Evolutionary conservation across 768 basidiomycete species (phyloP), one percentile per base, ranked within the genome.

Genomic region (Arthromyces matolae): DNA sequence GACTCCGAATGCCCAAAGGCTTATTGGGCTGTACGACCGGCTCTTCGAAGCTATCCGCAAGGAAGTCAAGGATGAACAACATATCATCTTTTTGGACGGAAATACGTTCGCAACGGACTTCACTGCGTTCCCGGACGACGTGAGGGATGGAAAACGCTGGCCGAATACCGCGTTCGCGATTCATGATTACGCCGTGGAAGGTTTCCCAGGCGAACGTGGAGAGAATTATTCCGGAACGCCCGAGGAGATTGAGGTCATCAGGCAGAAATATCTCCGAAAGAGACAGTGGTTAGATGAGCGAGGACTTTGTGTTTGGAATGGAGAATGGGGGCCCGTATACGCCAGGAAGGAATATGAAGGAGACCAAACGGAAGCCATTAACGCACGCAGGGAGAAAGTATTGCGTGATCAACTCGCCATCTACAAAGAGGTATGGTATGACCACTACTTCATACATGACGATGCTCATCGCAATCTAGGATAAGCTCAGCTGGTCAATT

Each of bases 281-380:
- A 70, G 84, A 35, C 74, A 79, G 51, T 91, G 84, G 83, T 84
- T 87, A 84, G 80, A 86, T 56, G 69, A 79, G 59, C 68, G 73
- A 8, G 77, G 77, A 1, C 67, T 85, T 19, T 83, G 81, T 48
- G 83, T 86, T 22, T 83, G 83, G 85, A 86, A 89, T 56, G 89
- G 89, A 9, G 89, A 89, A 61, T 91, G 82, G 75, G 89, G 89
- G n/a, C 87, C 88, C 2, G 87, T 91, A 14, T 91, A 90, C 52
- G 84, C 84, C 2, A 68, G 84, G 54, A 67, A 65, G 62, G 71
- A 79, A 45, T 80, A 76, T 47, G 78, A 80, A 5, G 81, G 84
- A 0, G 73, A 71, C 1, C 63, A 69, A 45, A 84, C 80, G 42
- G 81, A 88, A 22, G 60, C 57, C 34, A 85, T 86, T 64, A 91